These are phyloP conservation scores for Puccinia triticina DNA, from an alignment of 1,284 basidiomycete genomes.

Conservation along the genomic window DNA sequence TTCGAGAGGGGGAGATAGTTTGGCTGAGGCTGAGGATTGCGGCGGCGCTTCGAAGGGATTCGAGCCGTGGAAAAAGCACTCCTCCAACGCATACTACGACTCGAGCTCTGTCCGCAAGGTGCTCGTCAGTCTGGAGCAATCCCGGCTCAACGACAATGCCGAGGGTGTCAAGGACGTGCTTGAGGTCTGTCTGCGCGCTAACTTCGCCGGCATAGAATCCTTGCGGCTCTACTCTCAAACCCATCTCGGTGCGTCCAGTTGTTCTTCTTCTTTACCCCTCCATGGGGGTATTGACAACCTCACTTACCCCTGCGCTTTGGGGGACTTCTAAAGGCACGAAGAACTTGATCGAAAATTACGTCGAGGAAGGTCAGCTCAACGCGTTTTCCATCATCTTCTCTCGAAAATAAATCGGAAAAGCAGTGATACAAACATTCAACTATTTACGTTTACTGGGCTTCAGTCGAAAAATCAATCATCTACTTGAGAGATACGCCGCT, in stretches of 20 bases:
- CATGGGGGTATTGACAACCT: neutral
- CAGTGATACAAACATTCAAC: neutral
- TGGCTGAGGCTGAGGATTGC: neutral
- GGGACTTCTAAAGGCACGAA: slow-evolving; percentile 37
- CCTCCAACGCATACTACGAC: slow-evolving; percentile 86
- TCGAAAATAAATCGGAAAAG: neutral
- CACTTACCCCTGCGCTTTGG: neutral
- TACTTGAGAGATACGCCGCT: slow-evolving; percentile 74
- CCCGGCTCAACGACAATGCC: slow-evolving; percentile 74
- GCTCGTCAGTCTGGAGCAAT: slow-evolving; percentile 67
- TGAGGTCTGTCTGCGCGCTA: slow-evolving; percentile 85
- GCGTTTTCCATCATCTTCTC: slow-evolving; percentile 45
- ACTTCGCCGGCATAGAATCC: slow-evolving; percentile 94
- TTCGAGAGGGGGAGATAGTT: too few species aligned
- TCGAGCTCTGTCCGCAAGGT: slow-evolving; percentile 80
- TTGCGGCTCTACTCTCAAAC: slow-evolving; percentile 85
- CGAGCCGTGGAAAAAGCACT: slow-evolving; percentile 79
- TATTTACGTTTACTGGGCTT: neutral
- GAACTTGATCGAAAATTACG: slow-evolving; percentile 66
- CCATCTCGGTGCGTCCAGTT: slow-evolving; percentile 59
- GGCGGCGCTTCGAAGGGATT: slow-evolving; percentile 64
- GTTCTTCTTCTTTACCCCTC: neutral
- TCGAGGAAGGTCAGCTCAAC: slow-evolving; percentile 74
- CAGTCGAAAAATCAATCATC: slow-evolving; percentile 63
- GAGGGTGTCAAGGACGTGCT: slow-evolving; percentile 84